Percentiles rank a stretch among this genome's conserved stretches.
Evolutionary conservation across 129 eudicot genomes (phyloP).

Genomic region (Tanacetum coccineum): DNA sequence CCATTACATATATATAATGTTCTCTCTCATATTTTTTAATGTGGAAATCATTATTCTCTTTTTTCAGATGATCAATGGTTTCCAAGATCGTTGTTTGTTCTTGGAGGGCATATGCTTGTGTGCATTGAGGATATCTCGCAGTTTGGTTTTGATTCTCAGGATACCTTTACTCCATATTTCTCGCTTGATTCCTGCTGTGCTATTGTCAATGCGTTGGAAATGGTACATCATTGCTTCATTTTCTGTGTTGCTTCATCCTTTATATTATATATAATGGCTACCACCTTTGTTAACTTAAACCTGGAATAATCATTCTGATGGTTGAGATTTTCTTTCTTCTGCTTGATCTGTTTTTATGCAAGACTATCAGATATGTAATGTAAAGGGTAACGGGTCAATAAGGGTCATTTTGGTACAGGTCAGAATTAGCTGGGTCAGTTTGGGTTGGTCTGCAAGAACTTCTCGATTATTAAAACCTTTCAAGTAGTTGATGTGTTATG

Average conservation of each 20-base stretch:
- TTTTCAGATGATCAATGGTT: slow-evolving; percentile 52
- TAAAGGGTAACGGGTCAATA: not conserved
- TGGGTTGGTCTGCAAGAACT: not conserved
- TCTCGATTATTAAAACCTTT: not conserved
- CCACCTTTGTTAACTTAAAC: no score
- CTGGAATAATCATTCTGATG: no score
- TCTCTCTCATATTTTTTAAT: not conserved
- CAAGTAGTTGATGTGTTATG: not conserved
- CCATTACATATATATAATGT: not conserved
- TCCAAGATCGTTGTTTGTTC: slow-evolving; percentile 63
- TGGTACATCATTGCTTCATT: slow-evolving; percentile 37
- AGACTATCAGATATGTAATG: not conserved
- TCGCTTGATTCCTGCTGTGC: slow-evolving; percentile 49
- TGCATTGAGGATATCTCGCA: slow-evolving; percentile 56
- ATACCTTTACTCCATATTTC: slow-evolving; percentile 41
- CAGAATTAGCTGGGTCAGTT: not conserved
- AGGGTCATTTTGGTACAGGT: not conserved
- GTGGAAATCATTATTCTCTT: slow-evolving; percentile 1
- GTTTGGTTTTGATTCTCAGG: slow-evolving; percentile 42
- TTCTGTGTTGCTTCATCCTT: not conserved
- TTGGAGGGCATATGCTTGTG: slow-evolving; percentile 53
- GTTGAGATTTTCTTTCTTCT: no score
- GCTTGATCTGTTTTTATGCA: no score
- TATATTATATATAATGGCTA: not conserved
- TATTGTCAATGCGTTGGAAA: slow-evolving; percentile 40